Evolutionary conservation across 495 filamentous ascomycete species (phyloP).

Genomic region (Pyronema omphalodes): DNA sequence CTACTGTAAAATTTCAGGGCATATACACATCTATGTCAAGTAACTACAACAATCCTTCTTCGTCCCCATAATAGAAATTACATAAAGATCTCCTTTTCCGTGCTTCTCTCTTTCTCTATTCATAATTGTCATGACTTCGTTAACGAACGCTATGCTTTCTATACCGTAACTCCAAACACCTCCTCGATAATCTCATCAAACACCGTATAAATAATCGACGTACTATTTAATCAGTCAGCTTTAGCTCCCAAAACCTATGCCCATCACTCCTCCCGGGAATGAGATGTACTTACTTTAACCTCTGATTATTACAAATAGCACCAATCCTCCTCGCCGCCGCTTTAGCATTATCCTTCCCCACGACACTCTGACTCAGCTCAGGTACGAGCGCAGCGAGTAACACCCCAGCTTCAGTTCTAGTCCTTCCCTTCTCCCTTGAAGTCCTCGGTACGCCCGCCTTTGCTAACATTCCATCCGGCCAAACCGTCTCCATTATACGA

Average conservation of each 20-base stretch:
- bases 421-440: constrained; percentile 46
- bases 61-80: no score
- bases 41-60: no score
- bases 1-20: no score
- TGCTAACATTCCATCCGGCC: constrained; percentile 48
- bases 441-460: constrained; percentile 38
- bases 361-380: constrained; percentile 44
- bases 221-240: constrained; percentile 31
- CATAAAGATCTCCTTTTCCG: no score
- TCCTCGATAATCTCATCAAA: constrained; percentile 61
- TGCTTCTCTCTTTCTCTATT: no score
- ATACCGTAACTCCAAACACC: constrained; percentile 38
- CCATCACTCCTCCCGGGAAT: neutral
- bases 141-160: neutral
- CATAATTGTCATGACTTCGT: no score
- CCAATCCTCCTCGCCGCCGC: constrained; percentile 63
- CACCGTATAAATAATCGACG: constrained; percentile 59
- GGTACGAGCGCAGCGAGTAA: constrained; percentile 67
- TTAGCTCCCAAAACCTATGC: constrained; percentile 3
- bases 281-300: constrained; percentile 40
- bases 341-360: constrained; percentile 68
- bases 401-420: constrained; percentile 52
- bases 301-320: constrained; percentile 62
- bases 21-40: no score
- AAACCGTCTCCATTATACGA: constrained; percentile 53